Base-by-base conservation (phyloP, 139 green algal genomes). In the Nannochloris sp. region DNA sequence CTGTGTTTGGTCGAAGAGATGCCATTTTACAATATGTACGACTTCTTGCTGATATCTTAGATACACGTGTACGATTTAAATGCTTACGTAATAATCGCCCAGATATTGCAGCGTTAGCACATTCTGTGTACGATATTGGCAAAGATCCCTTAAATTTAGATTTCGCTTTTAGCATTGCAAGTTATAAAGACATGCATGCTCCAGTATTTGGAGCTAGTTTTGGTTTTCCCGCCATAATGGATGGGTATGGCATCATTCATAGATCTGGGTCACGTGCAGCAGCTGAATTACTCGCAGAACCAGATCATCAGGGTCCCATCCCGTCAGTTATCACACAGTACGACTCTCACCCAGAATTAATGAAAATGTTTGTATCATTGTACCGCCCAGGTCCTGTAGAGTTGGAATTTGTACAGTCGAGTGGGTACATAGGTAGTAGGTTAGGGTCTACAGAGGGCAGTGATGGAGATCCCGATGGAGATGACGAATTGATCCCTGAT, bases 241-340 rank as follows among this genome's bases (percentile, higher is more conserved):
- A 64, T 34, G 24, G 23, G 12, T 19, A 29, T 19, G 56, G 56
- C 0, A 23, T 47, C 23, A n/a, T 64, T 23, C n/a, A 25, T 5
- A 64, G 56, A 56, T 30, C 23, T 12, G 56, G 47, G 1, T 14
- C n/a, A 19, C n/a, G 36, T 13, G 12, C 24, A 13, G n/a, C n/a
- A n/a, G n/a, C n/a, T n/a, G n/a, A n/a, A n/a, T n/a, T n/a, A n/a
- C n/a, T n/a, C n/a, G n/a, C n/a, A n/a, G n/a, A n/a, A n/a, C n/a
- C n/a, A n/a, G n/a, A n/a, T n/a, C n/a, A n/a, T n/a, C n/a, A n/a
- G n/a, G 56, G 36, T 14, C 36, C 56, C n/a, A 48, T 24, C n/a
- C 56, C 56, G 23, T 32, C 56, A 32, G 56, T 64, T 12, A 64
- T 64, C 8, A 55, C 56, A 27, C 36, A 64, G n/a, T 64, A 64